Conservation (phyloP, 352 stramenopile genomes). For the Globisporangium nunn region DNA sequence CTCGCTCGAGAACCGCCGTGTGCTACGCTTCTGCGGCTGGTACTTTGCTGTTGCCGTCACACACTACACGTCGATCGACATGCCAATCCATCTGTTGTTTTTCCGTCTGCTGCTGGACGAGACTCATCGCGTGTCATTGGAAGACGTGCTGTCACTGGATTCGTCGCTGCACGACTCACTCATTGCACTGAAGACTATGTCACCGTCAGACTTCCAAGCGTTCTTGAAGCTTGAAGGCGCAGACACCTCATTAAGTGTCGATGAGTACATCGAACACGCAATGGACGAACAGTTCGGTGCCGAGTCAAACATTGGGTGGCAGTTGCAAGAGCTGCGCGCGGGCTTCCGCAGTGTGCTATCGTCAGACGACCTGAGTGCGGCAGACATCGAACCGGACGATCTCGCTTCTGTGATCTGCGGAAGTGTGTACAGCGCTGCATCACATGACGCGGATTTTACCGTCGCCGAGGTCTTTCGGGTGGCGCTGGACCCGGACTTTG, state of each 20-base stretch:
- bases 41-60: constrained; percentile 47
- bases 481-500: constrained; percentile 52
- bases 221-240: constrained; percentile 51
- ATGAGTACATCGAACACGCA: constrained; percentile 39
- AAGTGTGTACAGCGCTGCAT: not conserved
- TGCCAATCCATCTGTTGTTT: constrained; percentile 38
- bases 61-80: constrained; percentile 31
- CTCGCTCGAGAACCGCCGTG: constrained; percentile 22
- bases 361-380: constrained; percentile 14
- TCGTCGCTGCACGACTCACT: constrained; percentile 34
- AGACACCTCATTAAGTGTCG: constrained; percentile 24
- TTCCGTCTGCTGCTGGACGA: constrained; percentile 41
- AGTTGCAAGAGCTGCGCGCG: constrained; percentile 29
- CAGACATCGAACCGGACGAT: constrained; percentile 21
- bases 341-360: constrained; percentile 43
- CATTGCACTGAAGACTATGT: constrained; percentile 39
- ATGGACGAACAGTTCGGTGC: constrained; percentile 44
- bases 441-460: constrained; percentile 23
- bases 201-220: constrained; percentile 34
- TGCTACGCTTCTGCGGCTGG: constrained; percentile 50
- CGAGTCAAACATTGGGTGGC: constrained; percentile 38
- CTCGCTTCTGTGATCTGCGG: constrained; percentile 34
- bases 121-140: constrained; percentile 23
- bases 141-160: constrained; percentile 44
- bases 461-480: constrained; percentile 47